phyloP scores from a whole-genome alignment of 805 yeast species.

The Vanderwaltozyma tropicalis region DNA sequence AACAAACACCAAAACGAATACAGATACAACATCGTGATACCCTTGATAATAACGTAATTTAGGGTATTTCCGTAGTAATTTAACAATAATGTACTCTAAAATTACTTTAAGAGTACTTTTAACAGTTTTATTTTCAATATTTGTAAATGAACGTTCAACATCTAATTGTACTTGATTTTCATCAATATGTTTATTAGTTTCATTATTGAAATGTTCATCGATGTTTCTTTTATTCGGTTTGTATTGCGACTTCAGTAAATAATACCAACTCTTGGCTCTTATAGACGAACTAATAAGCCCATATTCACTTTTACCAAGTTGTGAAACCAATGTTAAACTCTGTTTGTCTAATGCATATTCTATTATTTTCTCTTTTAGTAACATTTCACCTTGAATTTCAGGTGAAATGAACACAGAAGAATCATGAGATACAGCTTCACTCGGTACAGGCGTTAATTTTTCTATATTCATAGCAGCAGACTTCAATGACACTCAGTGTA shows the following conservation, averaged over 20 bases:
- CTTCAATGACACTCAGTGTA: no score
- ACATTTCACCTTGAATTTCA: neutral
- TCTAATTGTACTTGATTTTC: slow-evolving; percentile 75
- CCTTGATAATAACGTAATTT: slow-evolving; percentile 79
- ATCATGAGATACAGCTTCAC: neutral
- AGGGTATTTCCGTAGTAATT: slow-evolving; percentile 52
- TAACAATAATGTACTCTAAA: slow-evolving; percentile 34
- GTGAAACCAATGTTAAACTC: slow-evolving; percentile 7
- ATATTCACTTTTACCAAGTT: slow-evolving; percentile 15
- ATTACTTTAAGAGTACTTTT: slow-evolving; percentile 14
- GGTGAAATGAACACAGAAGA: neutral
- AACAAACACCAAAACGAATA: slow-evolving; percentile 45
- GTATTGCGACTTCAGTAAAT: slow-evolving; percentile 23
- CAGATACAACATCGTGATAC: slow-evolving; percentile 74
- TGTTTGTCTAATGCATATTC: slow-evolving; percentile 9
- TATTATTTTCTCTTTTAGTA: slow-evolving; percentile 6
- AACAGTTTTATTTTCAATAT: slow-evolving; percentile 12
- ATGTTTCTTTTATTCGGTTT: neutral
- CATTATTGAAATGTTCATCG: neutral
- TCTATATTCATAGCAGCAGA: neutral
- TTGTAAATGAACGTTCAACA: slow-evolving; percentile 57
- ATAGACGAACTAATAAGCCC: slow-evolving; percentile 18
- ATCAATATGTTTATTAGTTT: slow-evolving; percentile 43
- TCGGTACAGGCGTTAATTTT: neutral
- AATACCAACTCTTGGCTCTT: slow-evolving; percentile 16